Evolutionary conservation across 495 filamentous ascomycete species (phyloP), one percentile per base, ranked within the genome.

Genomic region (Neurospora tetraspora): DNA sequence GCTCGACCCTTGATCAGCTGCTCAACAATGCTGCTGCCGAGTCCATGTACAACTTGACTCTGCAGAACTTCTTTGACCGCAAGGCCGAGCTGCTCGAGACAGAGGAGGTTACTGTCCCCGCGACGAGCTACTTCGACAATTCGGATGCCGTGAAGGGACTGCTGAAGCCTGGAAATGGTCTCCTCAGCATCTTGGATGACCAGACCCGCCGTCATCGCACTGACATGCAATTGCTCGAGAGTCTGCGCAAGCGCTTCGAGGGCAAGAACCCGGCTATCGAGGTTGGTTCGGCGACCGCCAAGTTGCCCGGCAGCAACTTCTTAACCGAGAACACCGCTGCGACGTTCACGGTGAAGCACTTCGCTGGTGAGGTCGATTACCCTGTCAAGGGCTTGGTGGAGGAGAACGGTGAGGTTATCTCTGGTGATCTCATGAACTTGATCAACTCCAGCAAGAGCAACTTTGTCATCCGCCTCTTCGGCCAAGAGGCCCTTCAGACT

Each of bases 81-180:
- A 96, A 93, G 79, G 93, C 93, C 1, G 94, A 98, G 74, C 87
- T 96, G 80, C 83, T 98, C 69, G 94, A 99, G 76, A 92, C 90
- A 23, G 96, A 99, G 82, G 96, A 98, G 78, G 91, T 98, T 9
- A 87, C 83, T 16, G 93, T 99, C 8, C 88, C 94, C 5, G 91
- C 94, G 1, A 97, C 95, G 1, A 96, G 92, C 83, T 99, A 98
- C 79, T 99, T 97, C 71, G 96, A 99, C 82, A 99, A 98, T 82
- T 92, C 91, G 0, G 96, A 98, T 79, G 93, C 94, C 37, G 94
- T 97, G 36, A 92, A 91, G 72, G 95, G 93, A 0, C 82, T 99
- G 39, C 82, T 98, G 73, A 99, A 99, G 82, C 87, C 92, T 45
- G 92, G 93, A 40, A 98, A 98, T 79, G 96, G 96, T 5, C 80